A percentile compares a stretch with the other conserved stretches of the same genome.
phyloP scores from a whole-genome alignment of 1,284 basidiomycete species.

The Marasmius tenuissimus region DNA sequence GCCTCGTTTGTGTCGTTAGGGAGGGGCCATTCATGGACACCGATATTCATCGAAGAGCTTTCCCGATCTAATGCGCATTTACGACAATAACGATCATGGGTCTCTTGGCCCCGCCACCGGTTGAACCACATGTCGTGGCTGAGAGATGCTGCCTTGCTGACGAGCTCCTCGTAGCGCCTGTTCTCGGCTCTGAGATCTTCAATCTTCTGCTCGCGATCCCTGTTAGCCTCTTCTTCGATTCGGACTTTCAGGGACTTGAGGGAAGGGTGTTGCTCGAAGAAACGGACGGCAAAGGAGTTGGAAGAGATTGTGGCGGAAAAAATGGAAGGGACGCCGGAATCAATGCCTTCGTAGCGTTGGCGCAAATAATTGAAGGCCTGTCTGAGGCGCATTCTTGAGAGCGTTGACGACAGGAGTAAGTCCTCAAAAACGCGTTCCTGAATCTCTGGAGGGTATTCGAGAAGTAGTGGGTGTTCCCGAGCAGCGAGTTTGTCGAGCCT shows the following conservation, averaged over 20 bases:
- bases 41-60: slow-evolving; percentile 29
- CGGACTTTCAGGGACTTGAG: slow-evolving; percentile 21
- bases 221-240: slow-evolving; percentile 27
- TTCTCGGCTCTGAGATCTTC: slow-evolving; percentile 23
- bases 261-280: slow-evolving; percentile 20
- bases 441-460: slow-evolving; percentile 46
- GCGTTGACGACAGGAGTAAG: slow-evolving; percentile 35
- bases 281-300: slow-evolving; percentile 31
- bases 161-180: slow-evolving; percentile 17
- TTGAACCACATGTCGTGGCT: not conserved
- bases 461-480: slow-evolving; percentile 32
- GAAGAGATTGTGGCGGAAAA: not conserved
- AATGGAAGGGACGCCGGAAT: not conserved
- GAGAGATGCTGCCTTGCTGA: slow-evolving; percentile 2
- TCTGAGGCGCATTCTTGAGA: slow-evolving; percentile 25
- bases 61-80: slow-evolving; percentile 32
- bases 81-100: slow-evolving; percentile 14
- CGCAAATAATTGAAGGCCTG: slow-evolving; percentile 29
- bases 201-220: slow-evolving; percentile 16
- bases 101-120: not conserved
- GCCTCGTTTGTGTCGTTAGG: slow-evolving; percentile 26
- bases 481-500: slow-evolving; percentile 40
- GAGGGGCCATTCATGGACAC: slow-evolving; percentile 50
- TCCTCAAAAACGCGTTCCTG: slow-evolving; percentile 31
- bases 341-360: slow-evolving; percentile 20